Percentiles rank a stretch among this genome's conserved stretches.
Evolutionary conservation across 202 grass and related monocot genomes (phyloP).

Genomic region (Brachypodium distachyon): DNA sequence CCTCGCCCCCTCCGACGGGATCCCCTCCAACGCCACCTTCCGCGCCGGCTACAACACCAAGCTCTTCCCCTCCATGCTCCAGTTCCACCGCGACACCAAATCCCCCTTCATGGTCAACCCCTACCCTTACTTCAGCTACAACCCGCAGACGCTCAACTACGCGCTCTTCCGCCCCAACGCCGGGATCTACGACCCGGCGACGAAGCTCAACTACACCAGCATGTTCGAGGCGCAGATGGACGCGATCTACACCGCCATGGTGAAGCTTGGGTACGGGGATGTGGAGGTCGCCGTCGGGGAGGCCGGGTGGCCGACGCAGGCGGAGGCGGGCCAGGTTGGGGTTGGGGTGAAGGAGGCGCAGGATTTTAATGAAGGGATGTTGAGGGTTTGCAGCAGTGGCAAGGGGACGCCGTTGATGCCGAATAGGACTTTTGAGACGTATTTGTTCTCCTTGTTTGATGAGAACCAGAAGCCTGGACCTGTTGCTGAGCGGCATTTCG

Average conservation of each 20-base stretch:
- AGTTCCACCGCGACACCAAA: conserved; percentile 39
- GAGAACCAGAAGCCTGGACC: conserved; percentile 78
- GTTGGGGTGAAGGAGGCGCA: conserved; percentile 48
- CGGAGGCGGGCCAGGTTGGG: conserved; percentile 44
- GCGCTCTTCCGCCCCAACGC: conserved; percentile 56
- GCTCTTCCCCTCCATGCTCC: conserved; percentile 59
- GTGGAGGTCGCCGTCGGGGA: conserved; percentile 67
- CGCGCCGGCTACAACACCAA: conserved; percentile 15
- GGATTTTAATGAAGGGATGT: conserved; percentile 61
- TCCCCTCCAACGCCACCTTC: conserved; percentile 53
- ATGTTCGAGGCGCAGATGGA: conserved; percentile 81
- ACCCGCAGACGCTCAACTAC: conserved; percentile 35
- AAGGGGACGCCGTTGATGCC: conserved; percentile 69
- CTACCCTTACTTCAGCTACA: conserved; percentile 93
- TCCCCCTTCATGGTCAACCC: conserved; percentile 68
- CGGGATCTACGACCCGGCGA: conserved; percentile 45
- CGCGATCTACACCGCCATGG: conserved; percentile 64
- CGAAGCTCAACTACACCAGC: conserved; percentile 71
- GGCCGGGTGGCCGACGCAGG: conserved; percentile 69
- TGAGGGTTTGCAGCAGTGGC: conserved; percentile 34
- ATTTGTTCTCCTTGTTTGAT: conserved; percentile 72
- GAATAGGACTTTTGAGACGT: conserved; percentile 47
- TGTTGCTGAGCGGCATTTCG: conserved; percentile 56
- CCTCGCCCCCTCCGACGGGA: conserved; percentile 40
- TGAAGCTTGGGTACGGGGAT: conserved; percentile 33